phyloP scores from a whole-genome alignment of 495 filamentous ascomycete species.

The Penicillium argentinense region DNA sequence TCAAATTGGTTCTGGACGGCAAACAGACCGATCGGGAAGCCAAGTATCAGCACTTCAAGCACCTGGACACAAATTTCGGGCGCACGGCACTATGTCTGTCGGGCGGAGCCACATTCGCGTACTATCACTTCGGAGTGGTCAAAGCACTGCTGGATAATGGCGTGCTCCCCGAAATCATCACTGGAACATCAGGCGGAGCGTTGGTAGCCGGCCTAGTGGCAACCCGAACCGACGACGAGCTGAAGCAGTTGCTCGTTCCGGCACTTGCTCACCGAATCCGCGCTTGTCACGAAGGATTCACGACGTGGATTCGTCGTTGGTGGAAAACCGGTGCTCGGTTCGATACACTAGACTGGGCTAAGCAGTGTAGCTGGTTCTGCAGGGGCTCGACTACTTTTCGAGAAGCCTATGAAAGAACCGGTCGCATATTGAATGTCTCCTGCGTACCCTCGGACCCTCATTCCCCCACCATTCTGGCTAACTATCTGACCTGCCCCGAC shows the following conservation, averaged over 20 bases:
- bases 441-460: constrained; percentile 98
- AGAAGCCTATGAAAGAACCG: constrained; percentile 93
- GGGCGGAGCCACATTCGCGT: constrained; percentile 94
- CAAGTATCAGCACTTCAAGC: constrained; percentile 83
- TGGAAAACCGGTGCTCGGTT: constrained; percentile 92
- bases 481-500: constrained; percentile 91
- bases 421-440: constrained; percentile 89
- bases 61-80: constrained; percentile 86
- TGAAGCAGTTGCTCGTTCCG: constrained; percentile 81
- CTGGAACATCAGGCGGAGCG: constrained; percentile 91
- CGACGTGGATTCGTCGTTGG: constrained; percentile 78
- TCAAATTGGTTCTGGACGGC: constrained; percentile 67
- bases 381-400: constrained; percentile 88
- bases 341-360: constrained; percentile 90
- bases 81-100: constrained; percentile 90
- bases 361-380: constrained; percentile 81
- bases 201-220: constrained; percentile 85
- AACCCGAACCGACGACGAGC: constrained; percentile 87
- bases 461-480: constrained; percentile 84
- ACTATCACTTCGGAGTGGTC: constrained; percentile 93
- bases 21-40: constrained; percentile 64
- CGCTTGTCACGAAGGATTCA: constrained; percentile 77
- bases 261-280: constrained; percentile 80
- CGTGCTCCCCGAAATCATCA: constrained; percentile 88
- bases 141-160: constrained; percentile 87